Evolutionary conservation across 495 filamentous ascomycete species (phyloP), one percentile per base, ranked within the genome.

Genomic region (Hyaloscypha variabilis): DNA sequence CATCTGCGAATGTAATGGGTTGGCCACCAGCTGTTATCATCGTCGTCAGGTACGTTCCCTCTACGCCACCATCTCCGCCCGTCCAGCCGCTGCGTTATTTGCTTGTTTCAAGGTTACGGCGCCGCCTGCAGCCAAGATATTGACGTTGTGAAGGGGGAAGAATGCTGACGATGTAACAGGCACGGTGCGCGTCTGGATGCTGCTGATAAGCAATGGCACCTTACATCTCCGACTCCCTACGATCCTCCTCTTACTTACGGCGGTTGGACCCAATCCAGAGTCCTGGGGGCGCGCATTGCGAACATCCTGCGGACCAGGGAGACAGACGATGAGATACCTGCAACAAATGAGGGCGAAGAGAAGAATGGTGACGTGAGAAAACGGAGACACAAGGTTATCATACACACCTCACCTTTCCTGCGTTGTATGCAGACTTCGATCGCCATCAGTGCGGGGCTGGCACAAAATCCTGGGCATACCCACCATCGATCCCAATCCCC

Each of bases 221-320:
- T 97, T 14, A 89, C 91, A n/a, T 96, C 96, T 5, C 89, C 93
- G 3, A 94, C 91, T 3, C 96, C 95, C 6, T 98, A 98, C 79
- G 94, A 99, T 66, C 91, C 95, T 51, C 95, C 96, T 50, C 83
- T 99, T 54, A 97, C 94, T 19, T 98, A 97, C 72, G 90, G 92
- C 65, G 95, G 95, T 52, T 98, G 94, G 93, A 84, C 85, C 23
- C 94, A 97, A 73, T 87, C 90, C 58, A 88, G 89, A 65, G 86
- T 85, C 10, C 79, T 97, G 2, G 95, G 95, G 3, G 79, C 83
- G 21, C 87, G 93, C 46, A 97, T 99, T 62, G 88, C 87, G 3
- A 86, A 79, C 65, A 86, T 97, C 8, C 76, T 98, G 66, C 83
- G 76, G 63, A 76, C 51, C 56, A 78, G 82, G 28, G 73, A 76